Percentiles rank a stretch among this genome's conserved stretches.
Evolutionary conservation across 805 yeast genomes (phyloP).

Genomic region (Sugiyamaella mastotermitis): DNA sequence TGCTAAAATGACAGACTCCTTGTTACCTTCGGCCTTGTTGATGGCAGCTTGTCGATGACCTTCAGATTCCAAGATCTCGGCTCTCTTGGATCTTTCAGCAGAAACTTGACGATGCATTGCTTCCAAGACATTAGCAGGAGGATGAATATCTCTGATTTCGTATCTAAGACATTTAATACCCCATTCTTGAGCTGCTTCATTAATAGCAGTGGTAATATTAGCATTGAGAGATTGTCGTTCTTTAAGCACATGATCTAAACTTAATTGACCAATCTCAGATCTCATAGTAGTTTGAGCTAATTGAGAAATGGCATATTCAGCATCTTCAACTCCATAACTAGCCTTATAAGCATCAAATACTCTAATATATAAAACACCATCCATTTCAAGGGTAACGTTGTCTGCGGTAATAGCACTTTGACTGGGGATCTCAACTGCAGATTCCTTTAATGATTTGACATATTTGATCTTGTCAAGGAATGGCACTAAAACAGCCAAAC

Average conservation of each 20-base stretch:
- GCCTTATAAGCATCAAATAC: conserved; percentile 82
- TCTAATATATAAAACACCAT: conserved; percentile 73
- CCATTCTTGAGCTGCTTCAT: conserved; percentile 83
- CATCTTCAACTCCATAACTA: conserved; percentile 82
- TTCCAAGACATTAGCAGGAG: conserved; percentile 76
- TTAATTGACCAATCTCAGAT: conserved; percentile 77
- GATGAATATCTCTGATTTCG: conserved; percentile 84
- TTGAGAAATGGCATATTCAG: conserved; percentile 78
- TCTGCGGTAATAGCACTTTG: conserved; percentile 84
- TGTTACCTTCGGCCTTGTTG: conserved; percentile 80
- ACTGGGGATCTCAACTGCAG: conserved; percentile 78
- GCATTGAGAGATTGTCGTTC: conserved; percentile 69
- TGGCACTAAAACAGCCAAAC: conserved; percentile 68
- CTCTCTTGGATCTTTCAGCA: conserved; percentile 81
- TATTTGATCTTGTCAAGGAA: conserved; percentile 69
- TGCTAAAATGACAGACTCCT: conserved; percentile 61
- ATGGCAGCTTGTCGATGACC: conserved; percentile 75
- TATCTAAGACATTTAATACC: conserved; percentile 79
- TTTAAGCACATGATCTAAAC: conserved; percentile 69
- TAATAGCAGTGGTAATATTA: conserved; percentile 71
- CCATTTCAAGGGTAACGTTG: conserved; percentile 78
- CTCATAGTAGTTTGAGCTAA: conserved; percentile 90
- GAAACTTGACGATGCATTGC: conserved; percentile 90
- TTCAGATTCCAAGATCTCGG: conserved; percentile 81
- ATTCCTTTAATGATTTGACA: conserved; percentile 76